phyloP scores from a whole-genome alignment of 2,329 filamentous ascomycete genomes.

The Aspergillus candidus region DNA sequence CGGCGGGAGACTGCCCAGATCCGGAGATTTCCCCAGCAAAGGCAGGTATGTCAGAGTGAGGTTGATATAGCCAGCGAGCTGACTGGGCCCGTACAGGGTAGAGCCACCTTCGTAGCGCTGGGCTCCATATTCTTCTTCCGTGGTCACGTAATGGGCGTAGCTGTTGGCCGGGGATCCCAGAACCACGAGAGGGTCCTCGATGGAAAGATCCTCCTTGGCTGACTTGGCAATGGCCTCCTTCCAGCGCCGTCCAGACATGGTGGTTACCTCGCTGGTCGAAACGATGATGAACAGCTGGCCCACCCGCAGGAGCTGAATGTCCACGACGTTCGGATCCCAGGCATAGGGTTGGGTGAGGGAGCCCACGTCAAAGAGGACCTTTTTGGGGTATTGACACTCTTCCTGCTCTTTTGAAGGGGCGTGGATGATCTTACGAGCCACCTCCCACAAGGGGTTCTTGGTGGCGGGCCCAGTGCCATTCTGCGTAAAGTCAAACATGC shows the following conservation, averaged over 20 bases:
- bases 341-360: slow-evolving; percentile 70
- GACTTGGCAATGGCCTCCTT: slow-evolving; percentile 59
- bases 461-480: slow-evolving; percentile 67
- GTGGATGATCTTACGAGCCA: slow-evolving; percentile 68
- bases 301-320: slow-evolving; percentile 77
- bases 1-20: slow-evolving; percentile 34
- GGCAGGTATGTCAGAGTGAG: slow-evolving; percentile 67
- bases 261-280: slow-evolving; percentile 80
- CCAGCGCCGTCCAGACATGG: slow-evolving; percentile 89
- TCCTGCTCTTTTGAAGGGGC: slow-evolving; percentile 63
- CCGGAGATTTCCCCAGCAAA: slow-evolving; percentile 52
- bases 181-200: slow-evolving; percentile 63
- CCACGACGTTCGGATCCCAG: slow-evolving; percentile 88
- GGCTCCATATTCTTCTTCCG: slow-evolving; percentile 71
- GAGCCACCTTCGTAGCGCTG: slow-evolving; percentile 95
- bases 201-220: slow-evolving; percentile 47
- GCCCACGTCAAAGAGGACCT: slow-evolving; percentile 82
- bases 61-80: slow-evolving; percentile 82
- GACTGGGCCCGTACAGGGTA: slow-evolving; percentile 78
- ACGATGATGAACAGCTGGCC: slow-evolving; percentile 81
- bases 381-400: slow-evolving; percentile 73
- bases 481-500: slow-evolving; percentile 89
- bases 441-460: slow-evolving; percentile 70
- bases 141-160: slow-evolving; percentile 77
- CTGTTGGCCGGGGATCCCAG: slow-evolving; percentile 85